Evolutionary conservation across 1,284 basidiomycete species (phyloP).

Genomic region (Fomitopsis schrenkii): DNA sequence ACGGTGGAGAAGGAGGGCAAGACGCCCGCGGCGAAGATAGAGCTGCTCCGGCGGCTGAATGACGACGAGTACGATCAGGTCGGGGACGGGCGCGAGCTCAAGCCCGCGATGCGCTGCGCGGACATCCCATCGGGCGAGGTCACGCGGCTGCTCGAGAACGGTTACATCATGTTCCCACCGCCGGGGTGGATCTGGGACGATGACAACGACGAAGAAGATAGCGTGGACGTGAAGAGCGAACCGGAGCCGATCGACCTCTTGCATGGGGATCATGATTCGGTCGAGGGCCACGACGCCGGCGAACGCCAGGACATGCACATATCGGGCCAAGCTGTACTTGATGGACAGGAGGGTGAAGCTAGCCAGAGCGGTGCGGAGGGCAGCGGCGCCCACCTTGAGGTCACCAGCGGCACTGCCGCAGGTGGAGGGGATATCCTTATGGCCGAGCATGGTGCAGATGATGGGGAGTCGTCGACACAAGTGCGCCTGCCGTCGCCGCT

Average conservation of each 20-base stretch:
- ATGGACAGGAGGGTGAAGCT: background rate
- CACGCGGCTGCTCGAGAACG: conserved; percentile 18
- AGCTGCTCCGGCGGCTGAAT: conserved; percentile 8
- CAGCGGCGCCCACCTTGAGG: background rate
- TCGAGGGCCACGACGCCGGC: background rate
- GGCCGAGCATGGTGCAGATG: background rate
- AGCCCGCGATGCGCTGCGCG: conserved; percentile 16
- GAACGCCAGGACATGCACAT: background rate
- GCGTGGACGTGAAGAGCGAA: conserved; percentile 2
- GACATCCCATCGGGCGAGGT: conserved; percentile 26
- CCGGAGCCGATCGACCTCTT: conserved; percentile 1
- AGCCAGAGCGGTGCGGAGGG: background rate
- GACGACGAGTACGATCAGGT: conserved; percentile 25
- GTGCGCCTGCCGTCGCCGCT: background rate
- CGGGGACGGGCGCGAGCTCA: conserved; percentile 10
- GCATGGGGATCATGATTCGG: background rate
- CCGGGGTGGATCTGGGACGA: conserved; percentile 2
- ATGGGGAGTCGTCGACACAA: background rate
- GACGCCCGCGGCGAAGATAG: conserved; percentile 9
- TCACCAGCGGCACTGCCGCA: background rate
- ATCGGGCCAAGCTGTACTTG: background rate
- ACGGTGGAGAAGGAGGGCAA: conserved; percentile 15
- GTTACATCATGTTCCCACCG: conserved; percentile 15
- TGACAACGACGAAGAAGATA: background rate
- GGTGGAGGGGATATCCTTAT: background rate